Evolutionary conservation across 192 early-diverging fungal species (phyloP), one percentile per base, ranked within the genome.

Genomic region (Linnemannia elongata): DNA sequence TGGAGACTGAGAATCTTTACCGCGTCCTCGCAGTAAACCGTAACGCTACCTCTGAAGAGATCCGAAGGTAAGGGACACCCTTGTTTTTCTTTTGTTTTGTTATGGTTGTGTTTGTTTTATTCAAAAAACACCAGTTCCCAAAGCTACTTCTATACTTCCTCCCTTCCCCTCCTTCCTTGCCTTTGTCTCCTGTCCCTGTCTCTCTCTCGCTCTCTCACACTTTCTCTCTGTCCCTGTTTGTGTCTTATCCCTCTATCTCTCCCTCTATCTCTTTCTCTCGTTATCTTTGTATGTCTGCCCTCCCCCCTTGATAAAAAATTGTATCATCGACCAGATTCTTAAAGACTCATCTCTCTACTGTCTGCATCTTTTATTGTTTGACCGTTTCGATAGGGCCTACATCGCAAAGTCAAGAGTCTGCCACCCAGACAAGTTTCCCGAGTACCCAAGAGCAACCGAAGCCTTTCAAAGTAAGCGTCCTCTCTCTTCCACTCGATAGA

Each of bases 371-470:
- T n/a, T 63, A 68, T 70, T 69, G 80, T 44, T 44, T 22, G 4
- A 35, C 18, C 35, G 35, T 33, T 38, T 52, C 27, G 44, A 76
- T 77, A 88, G 81, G 60, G 87, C 80, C 13, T 85, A 82, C 66
- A 93, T 87, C 45, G 85, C 85, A 87, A 90, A 88, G 77, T 91
- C 90, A 47, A 76, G 92, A 69, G 87, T 91, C 4, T 93, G 92
- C 55, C 92, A 93, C 72, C 92, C 92, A 36, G 92, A 93, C 80
- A 91, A 91, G 79, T 92, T 92, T 74, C 92, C 91, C 35, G 88
- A 88, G 39, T 90, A 93, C 69, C 90, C 91, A 74, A 81, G 90
- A 68, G 92, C 92, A 22, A 93, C 92, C 4, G 89, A 91, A 66
- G 89, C 91, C 22, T 93, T 93, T 71, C 92, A 93, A 81, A 82